Percentiles rank a stretch among this genome's conserved stretches.
Conservation (phyloP, 2,329 filamentous ascomycete genomes). For the Huntiella decipiens region DNA sequence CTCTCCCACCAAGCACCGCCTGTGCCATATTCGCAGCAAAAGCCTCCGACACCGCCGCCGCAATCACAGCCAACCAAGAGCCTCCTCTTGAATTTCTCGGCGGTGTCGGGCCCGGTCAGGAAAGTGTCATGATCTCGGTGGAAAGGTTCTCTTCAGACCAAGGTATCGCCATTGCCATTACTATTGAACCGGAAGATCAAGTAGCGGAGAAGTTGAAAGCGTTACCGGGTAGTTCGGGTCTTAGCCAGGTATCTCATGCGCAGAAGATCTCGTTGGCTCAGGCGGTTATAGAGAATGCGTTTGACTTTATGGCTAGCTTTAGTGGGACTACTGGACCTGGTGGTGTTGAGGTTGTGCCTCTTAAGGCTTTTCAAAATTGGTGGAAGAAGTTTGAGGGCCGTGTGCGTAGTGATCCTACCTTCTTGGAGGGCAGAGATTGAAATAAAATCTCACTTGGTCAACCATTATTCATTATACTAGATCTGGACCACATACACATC, state of each 20-base stretch:
- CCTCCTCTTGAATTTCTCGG: constrained; percentile 69
- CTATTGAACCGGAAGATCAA: constrained; percentile 55
- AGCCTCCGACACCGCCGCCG: constrained; percentile 21
- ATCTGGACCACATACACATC: background rate
- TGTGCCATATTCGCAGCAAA: constrained; percentile 77
- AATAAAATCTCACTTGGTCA: constrained; percentile 8
- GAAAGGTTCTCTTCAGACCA: constrained; percentile 16
- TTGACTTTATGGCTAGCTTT: constrained; percentile 88
- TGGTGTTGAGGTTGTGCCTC: constrained; percentile 71
- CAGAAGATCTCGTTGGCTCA: constrained; percentile 63
- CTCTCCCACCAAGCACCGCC: constrained; percentile 55
- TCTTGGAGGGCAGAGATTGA: constrained; percentile 48
- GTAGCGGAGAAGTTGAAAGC: constrained; percentile 51
- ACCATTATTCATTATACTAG: background rate
- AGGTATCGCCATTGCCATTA: constrained; percentile 61
- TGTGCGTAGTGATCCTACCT: constrained; percentile 69
- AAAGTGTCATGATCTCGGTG: constrained; percentile 78
- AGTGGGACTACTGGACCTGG: constrained; percentile 40
- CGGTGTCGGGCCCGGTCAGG: constrained; percentile 74
- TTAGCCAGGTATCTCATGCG: constrained; percentile 12
- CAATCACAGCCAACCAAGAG: constrained; percentile 22
- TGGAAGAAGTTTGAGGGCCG: constrained; percentile 90
- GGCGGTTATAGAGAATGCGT: constrained; percentile 88
- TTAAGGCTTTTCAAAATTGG: constrained; percentile 93
- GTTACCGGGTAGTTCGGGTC: constrained; percentile 22